phyloP scores from a whole-genome alignment of 495 filamentous ascomycete species.

The Aspergillus panamensis region DNA sequence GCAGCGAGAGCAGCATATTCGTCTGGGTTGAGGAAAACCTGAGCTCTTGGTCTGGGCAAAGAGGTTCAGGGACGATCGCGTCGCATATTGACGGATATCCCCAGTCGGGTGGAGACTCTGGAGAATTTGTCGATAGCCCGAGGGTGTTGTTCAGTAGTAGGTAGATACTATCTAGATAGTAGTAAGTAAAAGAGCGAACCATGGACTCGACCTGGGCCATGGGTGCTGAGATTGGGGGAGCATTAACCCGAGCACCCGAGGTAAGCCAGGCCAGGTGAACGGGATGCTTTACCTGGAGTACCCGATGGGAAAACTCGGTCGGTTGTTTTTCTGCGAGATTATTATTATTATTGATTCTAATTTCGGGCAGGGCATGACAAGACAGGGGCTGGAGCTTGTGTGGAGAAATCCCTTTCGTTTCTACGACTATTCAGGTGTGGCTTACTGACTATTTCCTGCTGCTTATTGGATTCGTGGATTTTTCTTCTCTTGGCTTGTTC shows the following conservation, averaged over 20 bases:
- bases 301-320: conserved; percentile 20
- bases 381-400: neutral
- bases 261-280: conserved; percentile 18
- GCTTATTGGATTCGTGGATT: too few species aligned
- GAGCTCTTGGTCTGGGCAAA: neutral
- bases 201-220: neutral
- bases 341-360: neutral
- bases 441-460: too few species aligned
- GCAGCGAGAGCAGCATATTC: too few species aligned
- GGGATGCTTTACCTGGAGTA: conserved; percentile 17
- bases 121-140: neutral
- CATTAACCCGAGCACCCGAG: conserved; percentile 27
- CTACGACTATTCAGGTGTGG: neutral
- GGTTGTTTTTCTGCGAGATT: conserved; percentile 6
- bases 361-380: neutral
- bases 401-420: neutral
- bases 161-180: too few species aligned
- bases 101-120: neutral
- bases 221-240: neutral
- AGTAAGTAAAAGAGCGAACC: neutral
- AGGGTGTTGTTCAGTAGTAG: too few species aligned
- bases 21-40: neutral
- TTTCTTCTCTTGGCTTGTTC: neutral
- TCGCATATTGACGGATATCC: neutral
- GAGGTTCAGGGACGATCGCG: neutral